A percentile compares a stretch with the other conserved stretches of the same genome.
These are phyloP conservation scores for Rhizoclosmatium sp. DNA, from an alignment of 192 early-diverging fungal genomes.

Conservation along the genomic window DNA sequence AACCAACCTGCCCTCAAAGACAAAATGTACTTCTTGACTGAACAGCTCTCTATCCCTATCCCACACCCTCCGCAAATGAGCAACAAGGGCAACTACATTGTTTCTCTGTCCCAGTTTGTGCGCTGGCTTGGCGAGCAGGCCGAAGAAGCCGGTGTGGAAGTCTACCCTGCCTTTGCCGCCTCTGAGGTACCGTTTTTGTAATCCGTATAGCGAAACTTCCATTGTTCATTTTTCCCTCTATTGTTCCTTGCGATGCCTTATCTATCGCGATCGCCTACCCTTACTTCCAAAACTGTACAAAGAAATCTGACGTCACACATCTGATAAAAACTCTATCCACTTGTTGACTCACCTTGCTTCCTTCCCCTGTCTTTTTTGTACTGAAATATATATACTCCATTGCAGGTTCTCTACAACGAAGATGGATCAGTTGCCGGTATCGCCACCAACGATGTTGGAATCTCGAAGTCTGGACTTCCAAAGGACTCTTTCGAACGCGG, in stretches of 20 bases:
- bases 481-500: slow-evolving; percentile 93
- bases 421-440: slow-evolving; percentile 93
- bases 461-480: slow-evolving; percentile 86
- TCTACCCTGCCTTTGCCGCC: slow-evolving; percentile 92
- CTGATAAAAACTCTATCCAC: not conserved
- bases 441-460: slow-evolving; percentile 93
- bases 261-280: not conserved
- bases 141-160: slow-evolving; percentile 93
- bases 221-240: not conserved
- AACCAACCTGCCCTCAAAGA: slow-evolving; percentile 86
- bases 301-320: not conserved
- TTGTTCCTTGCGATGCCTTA: not conserved
- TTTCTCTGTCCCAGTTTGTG: slow-evolving; percentile 91
- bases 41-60: slow-evolving; percentile 78
- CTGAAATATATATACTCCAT: not conserved
- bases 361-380: not conserved
- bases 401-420: slow-evolving; percentile 82
- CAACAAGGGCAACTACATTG: slow-evolving; percentile 98
- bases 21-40: slow-evolving; percentile 85
- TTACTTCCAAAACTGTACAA: not conserved
- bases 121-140: slow-evolving; percentile 97
- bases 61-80: slow-evolving; percentile 93
- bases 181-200: slow-evolving; percentile 67
- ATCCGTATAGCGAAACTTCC: too few relatives aligned
- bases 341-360: not conserved